Evolutionary conservation across 176 grass and related monocot genomes (phyloP).

Genomic region (Calamus simplicifolius): DNA sequence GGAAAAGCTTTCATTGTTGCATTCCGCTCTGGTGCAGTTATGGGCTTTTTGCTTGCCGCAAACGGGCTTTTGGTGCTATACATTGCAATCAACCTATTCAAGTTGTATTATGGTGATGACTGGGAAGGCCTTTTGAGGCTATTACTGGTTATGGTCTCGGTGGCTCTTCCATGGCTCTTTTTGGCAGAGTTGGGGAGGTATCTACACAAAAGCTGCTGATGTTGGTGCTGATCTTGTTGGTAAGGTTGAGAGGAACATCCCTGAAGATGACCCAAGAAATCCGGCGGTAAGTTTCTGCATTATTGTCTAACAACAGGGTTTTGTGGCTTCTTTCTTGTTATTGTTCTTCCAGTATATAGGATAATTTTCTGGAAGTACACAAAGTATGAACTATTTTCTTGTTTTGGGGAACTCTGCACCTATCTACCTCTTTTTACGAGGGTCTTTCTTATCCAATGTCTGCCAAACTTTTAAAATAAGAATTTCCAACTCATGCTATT

Average conservation of each 20-base stretch:
- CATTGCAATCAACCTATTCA: constrained; percentile 32
- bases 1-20: constrained; percentile 42
- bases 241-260: constrained; percentile 54
- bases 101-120: constrained; percentile 42
- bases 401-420: no score
- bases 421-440: no score
- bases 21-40: constrained; percentile 41
- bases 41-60: constrained; percentile 41
- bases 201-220: constrained; percentile 47
- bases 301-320: background rate
- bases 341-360: background rate
- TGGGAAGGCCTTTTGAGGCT: constrained; percentile 50
- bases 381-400: no score
- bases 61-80: constrained; percentile 45
- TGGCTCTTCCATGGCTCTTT: constrained; percentile 48
- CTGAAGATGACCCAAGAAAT: constrained; percentile 55
- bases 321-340: background rate
- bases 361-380: no score
- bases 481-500: no score
- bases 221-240: constrained; percentile 48
- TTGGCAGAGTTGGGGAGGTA: constrained; percentile 51
- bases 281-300: constrained; percentile 32
- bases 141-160: constrained; percentile 51
- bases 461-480: no score
- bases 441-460: no score